Percentiles rank a stretch among this genome's conserved stretches.
phyloP scores from a whole-genome alignment of 306 rosid species.

The Luffa aegyptiaca region DNA sequence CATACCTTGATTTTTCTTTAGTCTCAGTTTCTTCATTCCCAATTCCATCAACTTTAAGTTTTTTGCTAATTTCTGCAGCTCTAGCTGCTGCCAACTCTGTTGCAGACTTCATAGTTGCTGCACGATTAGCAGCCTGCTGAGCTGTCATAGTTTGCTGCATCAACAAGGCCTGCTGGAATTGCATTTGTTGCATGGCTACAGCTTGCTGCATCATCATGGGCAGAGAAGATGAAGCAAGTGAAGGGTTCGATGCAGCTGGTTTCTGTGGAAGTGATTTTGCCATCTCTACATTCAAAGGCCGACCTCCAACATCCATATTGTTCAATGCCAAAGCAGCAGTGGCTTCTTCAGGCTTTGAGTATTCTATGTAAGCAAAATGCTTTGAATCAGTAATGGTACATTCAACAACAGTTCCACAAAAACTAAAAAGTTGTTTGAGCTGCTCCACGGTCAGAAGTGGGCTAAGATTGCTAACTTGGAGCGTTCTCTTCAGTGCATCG shows the following conservation, averaged over 20 bases:
- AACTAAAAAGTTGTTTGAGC: conserved; percentile 86
- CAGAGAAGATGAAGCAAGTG: conserved; percentile 70
- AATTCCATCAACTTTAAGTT: conserved; percentile 67
- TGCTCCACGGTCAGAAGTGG: conserved; percentile 96
- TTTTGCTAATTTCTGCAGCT: conserved; percentile 95
- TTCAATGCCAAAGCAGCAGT: conserved; percentile 86
- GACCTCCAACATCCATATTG: conserved; percentile 95
- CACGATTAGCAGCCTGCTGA: conserved; percentile 92
- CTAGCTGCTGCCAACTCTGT: conserved; percentile 97
- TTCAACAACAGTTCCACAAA: conserved; percentile 91
- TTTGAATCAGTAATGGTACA: conserved; percentile 91
- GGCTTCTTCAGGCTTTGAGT: conserved; percentile 90
- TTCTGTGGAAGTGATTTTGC: conserved; percentile 89
- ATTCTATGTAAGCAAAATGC: conserved; percentile 98
- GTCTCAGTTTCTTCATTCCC: conserved; percentile 45
- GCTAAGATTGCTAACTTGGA: conserved; percentile 99
- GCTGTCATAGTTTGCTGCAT: conserved; percentile 95
- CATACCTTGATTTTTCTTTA: conserved; percentile 66
- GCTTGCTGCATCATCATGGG: conserved; percentile 99
- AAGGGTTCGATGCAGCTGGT: conserved; percentile 36
- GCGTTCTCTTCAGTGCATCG: conserved; percentile 72
- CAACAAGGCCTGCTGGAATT: conserved; percentile 93
- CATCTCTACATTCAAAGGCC: conserved; percentile 99
- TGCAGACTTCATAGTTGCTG: conserved; percentile 94
- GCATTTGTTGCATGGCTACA: conserved; percentile 99